These are phyloP conservation scores for Yarrowia deformans DNA, from an alignment of 805 yeast species.

Conservation along the genomic window DNA sequence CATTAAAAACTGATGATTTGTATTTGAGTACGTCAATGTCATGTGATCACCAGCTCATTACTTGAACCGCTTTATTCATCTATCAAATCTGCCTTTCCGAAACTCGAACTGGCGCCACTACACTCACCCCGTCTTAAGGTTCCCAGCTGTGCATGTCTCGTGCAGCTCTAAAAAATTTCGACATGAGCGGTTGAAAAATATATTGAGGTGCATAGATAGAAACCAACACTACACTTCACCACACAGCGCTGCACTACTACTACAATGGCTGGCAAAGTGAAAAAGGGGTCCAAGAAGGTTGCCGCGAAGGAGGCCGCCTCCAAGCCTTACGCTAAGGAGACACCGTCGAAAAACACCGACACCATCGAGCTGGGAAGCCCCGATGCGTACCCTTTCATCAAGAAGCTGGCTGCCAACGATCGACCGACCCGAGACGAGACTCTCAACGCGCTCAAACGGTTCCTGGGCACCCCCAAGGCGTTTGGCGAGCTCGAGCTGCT, in stretches of 20 bases:
- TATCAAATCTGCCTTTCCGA: too few relatives aligned
- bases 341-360: not conserved
- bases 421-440: constrained; percentile 79
- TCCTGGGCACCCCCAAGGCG: constrained; percentile 56
- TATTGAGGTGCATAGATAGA: not conserved
- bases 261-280: constrained; percentile 25
- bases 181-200: constrained; percentile 1
- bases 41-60: too few relatives aligned
- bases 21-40: too few relatives aligned
- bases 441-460: constrained; percentile 66
- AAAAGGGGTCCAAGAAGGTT: constrained; percentile 14
- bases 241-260: not conserved
- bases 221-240: not conserved
- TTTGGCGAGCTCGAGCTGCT: constrained; percentile 64
- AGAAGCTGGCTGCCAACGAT: constrained; percentile 83
- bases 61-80: too few relatives aligned
- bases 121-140: too few relatives aligned
- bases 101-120: too few relatives aligned
- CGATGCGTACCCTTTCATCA: constrained; percentile 61
- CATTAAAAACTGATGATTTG: too few relatives aligned
- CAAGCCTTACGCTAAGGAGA: constrained; percentile 16
- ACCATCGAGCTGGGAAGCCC: constrained; percentile 16
- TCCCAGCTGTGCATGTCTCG: not conserved
- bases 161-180: not conserved
- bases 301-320: not conserved